Base-by-base conservation (phyloP, 1,284 basidiomycete genomes). In the Sanghuangporus sanghuang region DNA sequence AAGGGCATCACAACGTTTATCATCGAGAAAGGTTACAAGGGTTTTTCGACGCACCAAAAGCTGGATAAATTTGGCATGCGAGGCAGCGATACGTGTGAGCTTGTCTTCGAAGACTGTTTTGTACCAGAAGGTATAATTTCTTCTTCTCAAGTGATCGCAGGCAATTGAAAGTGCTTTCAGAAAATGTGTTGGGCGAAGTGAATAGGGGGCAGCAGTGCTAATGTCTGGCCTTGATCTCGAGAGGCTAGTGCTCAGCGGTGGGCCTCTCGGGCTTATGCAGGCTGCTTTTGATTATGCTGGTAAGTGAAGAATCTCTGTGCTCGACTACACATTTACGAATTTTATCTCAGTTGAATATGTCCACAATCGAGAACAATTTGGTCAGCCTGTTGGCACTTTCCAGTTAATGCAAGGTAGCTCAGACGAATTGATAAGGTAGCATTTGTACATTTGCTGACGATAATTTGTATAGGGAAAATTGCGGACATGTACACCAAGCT, bases 401-500 rank as follows among this genome's bases (percentile, higher is more conserved):
- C 95, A 98, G 74, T 76, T 97, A 61, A 95, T 98, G 89, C 96
- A 98, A 84, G 95, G 93, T 84, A 76, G 60, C 4, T 49, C 32
- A 38, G 59, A 16, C 21, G 6, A n/a, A 23, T 36, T 49, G 40
- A 49, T 49, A 18, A 36, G 35, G 39, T 23, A 27, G 8, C 46
- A 32, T 4, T 39, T 59, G 12, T 46, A 59, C 39, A 6, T 61
- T 48, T n/a, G 12, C 49, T 49, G 61, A 58, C 9, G 14, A 59
- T 44, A 53, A 65, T 55, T 32, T 18, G 67, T 46, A 90, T 46
- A 90, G 89, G 80, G 61, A 91, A 91, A 71, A 86, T 91, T 57
- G 90, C 89, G 71, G 95, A 98, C 75, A 98, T 98, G 95, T 98
- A 97, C 74, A 97, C 95, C 18, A 94, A 92, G 73, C 79, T 98